These are phyloP conservation scores for Arthrinium phaeospermum DNA, from an alignment of 2,329 filamentous ascomycete genomes.

Conservation along the genomic window DNA sequence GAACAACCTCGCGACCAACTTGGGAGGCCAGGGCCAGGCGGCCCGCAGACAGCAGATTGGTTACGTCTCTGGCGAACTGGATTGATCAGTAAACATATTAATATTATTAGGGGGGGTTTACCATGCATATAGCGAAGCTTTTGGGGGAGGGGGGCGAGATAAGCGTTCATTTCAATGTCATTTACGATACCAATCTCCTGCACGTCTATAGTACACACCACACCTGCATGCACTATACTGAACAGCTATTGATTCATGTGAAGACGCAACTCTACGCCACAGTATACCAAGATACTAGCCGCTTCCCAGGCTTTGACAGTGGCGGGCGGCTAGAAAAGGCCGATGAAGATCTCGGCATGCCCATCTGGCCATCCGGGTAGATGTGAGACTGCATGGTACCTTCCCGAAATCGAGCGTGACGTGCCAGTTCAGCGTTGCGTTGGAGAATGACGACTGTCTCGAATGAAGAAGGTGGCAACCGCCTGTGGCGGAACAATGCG, in stretches of 20 bases:
- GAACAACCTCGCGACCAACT: conserved; percentile 43
- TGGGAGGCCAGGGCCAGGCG: conserved; percentile 40
- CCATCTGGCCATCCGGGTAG: background rate
- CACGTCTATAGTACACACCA: background rate
- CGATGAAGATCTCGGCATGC: background rate
- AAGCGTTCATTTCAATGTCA: conserved; percentile 3
- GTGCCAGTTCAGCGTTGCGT: background rate
- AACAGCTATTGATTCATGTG: background rate
- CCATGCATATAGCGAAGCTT: conserved; percentile 4
- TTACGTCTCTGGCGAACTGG: conserved; percentile 59
- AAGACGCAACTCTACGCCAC: background rate
- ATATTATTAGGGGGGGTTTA: background rate
- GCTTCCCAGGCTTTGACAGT: background rate
- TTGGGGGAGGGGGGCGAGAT: background rate
- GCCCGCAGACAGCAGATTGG: conserved; percentile 59
- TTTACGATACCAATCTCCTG: conserved; percentile 2
- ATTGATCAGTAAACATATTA: conserved; percentile 34
- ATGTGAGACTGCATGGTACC: background rate
- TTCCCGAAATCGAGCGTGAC: background rate
- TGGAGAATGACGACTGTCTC: background rate
- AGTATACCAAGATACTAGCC: no score
- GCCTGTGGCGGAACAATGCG: background rate
- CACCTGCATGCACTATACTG: background rate
- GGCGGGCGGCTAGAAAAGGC: background rate
- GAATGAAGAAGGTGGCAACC: background rate